Evolutionary conservation across 2,329 filamentous ascomycete genomes (phyloP), one percentile per base, ranked within the genome.

Genomic region (Sporothrix inflata): DNA sequence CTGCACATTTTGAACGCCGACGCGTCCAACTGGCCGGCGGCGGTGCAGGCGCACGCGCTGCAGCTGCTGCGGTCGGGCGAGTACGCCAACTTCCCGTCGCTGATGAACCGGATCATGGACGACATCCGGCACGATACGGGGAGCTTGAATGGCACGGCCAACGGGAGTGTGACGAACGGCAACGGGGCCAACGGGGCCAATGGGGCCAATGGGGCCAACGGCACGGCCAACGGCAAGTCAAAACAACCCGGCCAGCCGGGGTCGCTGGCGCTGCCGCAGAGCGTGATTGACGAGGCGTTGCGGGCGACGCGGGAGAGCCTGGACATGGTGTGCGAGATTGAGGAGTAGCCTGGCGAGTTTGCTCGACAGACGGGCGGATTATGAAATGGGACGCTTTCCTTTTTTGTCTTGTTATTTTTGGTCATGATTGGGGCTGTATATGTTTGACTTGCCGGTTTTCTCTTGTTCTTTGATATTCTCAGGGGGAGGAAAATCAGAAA

Each of bases 221-320:
- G 74, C 51, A 82, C 81, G 74, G 80, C 80, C 65, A 78, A 74
- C 24, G 73, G 63, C 61, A 74, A 77, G 38, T 12, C 27, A 30
- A 27, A 12, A 12, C 60, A 12, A 12, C 60, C 27, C n/a, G 51
- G 40, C 9, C 53, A 2, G 19, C 65, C n/a, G 38, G 53, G 53
- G 7, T 74, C 57, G 75, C 83, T 91, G 16, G 89, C 88, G 42
- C 79, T 91, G 55, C 89, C 90, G 14, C 83, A 85, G 71, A 78
- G 82, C 2, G 88, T 90, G n/a, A 80, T 91, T 16, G 87, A 90
- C 34, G 87, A 91, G 75, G 88, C 88, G 4, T 81, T 91, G n/a
- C 85, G 84, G 75, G 82, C 87, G 42, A 89, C 89, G 38, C 83
- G 85, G 72, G 88, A 90, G 76, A 85, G 85, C 74, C 81, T 91